Conservation (phyloP, 73 alveolate genomes). For the Paramecium sexaurelia region DNA sequence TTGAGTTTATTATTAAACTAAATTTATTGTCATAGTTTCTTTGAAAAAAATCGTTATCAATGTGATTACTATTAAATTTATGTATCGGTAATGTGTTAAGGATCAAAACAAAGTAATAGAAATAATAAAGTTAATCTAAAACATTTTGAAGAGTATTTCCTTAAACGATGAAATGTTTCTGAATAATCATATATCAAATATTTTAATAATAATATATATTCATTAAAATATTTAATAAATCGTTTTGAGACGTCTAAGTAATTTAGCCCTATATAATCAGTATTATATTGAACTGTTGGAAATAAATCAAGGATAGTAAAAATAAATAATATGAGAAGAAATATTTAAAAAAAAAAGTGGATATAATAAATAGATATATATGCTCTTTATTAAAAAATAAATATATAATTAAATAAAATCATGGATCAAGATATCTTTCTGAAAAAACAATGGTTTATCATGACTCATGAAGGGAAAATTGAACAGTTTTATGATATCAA, state of each 20-base stretch:
- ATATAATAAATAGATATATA: background rate
- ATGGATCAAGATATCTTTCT: slow-evolving; percentile 34
- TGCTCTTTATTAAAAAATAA: background rate
- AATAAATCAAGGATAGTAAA: background rate
- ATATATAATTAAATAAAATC: background rate
- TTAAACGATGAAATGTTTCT: no score
- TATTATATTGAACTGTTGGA: background rate
- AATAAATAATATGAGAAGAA: background rate
- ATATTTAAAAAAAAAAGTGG: background rate
- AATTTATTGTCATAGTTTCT: no score
- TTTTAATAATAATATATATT: no score
- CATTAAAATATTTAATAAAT: no score
- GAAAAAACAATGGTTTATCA: slow-evolving; percentile 65
- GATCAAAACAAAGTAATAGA: no score
- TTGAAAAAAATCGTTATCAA: no score
- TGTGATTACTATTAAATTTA: no score
- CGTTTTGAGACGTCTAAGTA: background rate
- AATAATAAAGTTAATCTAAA: no score
- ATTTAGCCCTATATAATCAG: background rate
- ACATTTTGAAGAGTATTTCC: no score
- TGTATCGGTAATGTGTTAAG: no score
- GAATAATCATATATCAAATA: no score
- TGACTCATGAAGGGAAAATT: slow-evolving; percentile 51
- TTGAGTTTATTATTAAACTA: no score
- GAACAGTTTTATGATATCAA: slow-evolving; percentile 65